These are phyloP conservation scores for Candida michaelii DNA, from an alignment of 805 yeast species.

Conservation along the genomic window DNA sequence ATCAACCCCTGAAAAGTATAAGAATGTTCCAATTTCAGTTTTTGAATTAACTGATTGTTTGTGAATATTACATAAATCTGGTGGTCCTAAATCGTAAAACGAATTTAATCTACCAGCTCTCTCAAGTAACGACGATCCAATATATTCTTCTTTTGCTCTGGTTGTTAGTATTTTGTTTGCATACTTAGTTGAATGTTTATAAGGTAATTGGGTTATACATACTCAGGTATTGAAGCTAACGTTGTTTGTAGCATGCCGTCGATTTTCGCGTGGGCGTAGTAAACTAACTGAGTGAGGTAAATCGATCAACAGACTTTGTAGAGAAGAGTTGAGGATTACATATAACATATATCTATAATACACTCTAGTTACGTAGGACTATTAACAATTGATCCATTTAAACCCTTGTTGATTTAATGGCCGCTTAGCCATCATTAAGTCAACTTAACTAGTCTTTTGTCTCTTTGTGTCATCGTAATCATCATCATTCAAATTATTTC, in stretches of 20 bases:
- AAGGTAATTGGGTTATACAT: conserved; percentile 8
- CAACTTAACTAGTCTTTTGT: conserved; percentile 21
- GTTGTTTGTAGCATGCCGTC: conserved; percentile 34
- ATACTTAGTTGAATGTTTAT: neutral
- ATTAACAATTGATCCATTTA: no score
- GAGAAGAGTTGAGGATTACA: no score
- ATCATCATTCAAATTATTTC: conserved; percentile 62
- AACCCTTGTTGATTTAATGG: no score
- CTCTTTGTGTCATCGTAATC: conserved; percentile 33
- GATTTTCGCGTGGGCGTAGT: conserved; percentile 8
- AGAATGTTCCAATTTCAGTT: conserved; percentile 64
- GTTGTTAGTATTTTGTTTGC: conserved; percentile 12
- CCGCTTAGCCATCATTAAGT: no score
- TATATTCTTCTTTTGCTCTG: conserved; percentile 50
- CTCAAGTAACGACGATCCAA: conserved; percentile 62
- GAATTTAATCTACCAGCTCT: conserved; percentile 59
- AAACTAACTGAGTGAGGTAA: neutral
- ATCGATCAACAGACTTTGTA: no score
- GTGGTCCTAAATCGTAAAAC: conserved; percentile 71
- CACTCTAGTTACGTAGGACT: no score
- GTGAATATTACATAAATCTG: conserved; percentile 56
- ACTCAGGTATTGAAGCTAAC: conserved; percentile 39
- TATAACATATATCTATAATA: no score
- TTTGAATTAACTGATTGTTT: conserved; percentile 42
- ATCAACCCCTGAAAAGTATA: conserved; percentile 75